phyloP scores from a whole-genome alignment of 169 alveolate species.

The Besnoitia besnoiti region DNA sequence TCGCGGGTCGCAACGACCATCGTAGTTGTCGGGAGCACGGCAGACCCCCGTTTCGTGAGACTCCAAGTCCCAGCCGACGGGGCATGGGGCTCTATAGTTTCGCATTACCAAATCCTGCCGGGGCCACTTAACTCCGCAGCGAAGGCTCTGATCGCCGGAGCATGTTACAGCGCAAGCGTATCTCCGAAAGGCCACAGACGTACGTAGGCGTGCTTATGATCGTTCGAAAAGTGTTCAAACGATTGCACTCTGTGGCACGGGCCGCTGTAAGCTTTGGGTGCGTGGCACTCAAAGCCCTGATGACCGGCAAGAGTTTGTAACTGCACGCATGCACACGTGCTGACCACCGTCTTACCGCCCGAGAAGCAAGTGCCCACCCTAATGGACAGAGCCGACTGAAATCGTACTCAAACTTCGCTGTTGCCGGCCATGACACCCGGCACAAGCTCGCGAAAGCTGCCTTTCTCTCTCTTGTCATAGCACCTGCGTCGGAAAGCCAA shows the following conservation, averaged over 20 bases:
- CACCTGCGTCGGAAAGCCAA: neutral
- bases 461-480: constrained; percentile 29
- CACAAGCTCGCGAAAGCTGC: constrained; percentile 55
- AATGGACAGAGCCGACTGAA: constrained; percentile 58
- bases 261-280: constrained; percentile 52
- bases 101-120: constrained; percentile 46
- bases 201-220: constrained; percentile 42
- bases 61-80: constrained; percentile 58
- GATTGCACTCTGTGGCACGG: constrained; percentile 46
- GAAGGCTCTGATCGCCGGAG: neutral
- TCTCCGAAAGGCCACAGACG: neutral
- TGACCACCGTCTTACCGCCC: neutral
- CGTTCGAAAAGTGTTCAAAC: constrained; percentile 35
- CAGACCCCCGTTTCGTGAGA: constrained; percentile 50
- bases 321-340: no score
- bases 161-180: neutral
- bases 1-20: constrained; percentile 60
- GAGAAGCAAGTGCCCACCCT: constrained; percentile 42
- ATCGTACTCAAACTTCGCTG: constrained; percentile 34
- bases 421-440: constrained; percentile 48
- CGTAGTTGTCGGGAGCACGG: constrained; percentile 54
- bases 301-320: neutral
- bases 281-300: constrained; percentile 56
- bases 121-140: constrained; percentile 65
- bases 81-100: constrained; percentile 59